Conservation (phyloP, 305 asterid genomes). For the Plantago coronopus region DNA sequence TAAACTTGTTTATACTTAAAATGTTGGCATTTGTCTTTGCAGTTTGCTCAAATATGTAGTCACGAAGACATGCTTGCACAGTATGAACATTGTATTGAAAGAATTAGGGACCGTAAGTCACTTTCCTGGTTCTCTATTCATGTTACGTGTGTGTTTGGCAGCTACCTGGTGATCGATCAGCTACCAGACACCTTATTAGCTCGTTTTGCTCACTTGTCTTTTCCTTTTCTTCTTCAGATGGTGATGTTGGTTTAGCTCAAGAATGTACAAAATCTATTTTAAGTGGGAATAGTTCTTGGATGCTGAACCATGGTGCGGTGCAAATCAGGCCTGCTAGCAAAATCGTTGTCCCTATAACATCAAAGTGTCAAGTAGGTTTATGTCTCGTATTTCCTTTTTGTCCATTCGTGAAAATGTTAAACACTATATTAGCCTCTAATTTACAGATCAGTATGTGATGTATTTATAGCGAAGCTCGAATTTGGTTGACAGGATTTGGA, state of each 20-base stretch:
- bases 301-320: constrained; percentile 22
- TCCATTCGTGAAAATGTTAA: no score
- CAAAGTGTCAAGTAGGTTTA: constrained; percentile 42
- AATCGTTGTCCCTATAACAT: constrained; percentile 28
- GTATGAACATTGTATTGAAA: constrained; percentile 28
- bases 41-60: constrained; percentile 30
- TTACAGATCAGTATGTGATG: no score
- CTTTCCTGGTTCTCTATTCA: constrained; percentile 1
- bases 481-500: constrained; percentile 46
- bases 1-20: background rate
- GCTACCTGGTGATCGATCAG: no score
- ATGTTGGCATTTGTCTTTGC: constrained; percentile 15
- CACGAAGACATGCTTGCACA: constrained; percentile 34
- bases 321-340: constrained; percentile 24
- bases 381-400: constrained; percentile 6
- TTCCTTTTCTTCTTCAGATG: constrained; percentile 36
- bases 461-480: no score
- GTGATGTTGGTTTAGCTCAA: constrained; percentile 33
- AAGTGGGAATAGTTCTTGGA: constrained; percentile 13
- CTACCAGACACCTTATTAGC: background rate
- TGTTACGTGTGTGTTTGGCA: background rate
- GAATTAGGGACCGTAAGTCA: constrained; percentile 34
- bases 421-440: no score
- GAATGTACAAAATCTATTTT: constrained; percentile 19
- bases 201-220: no score